phyloP scores from a whole-genome alignment of 208 protist genomes.

The Crithidia acanthocephali region DNA sequence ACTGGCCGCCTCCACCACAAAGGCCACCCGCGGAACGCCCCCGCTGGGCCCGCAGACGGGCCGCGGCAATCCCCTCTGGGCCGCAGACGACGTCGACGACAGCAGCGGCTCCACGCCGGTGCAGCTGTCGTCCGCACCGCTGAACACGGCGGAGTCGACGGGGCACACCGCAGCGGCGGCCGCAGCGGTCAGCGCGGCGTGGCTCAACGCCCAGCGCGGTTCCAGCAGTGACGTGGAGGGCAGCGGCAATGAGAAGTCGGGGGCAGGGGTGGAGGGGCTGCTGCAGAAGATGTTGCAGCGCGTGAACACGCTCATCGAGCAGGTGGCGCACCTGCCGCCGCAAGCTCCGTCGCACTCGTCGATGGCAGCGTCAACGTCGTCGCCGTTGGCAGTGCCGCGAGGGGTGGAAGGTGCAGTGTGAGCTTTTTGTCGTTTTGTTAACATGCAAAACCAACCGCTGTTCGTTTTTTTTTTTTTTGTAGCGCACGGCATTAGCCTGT shows the following conservation, averaged over 20 bases:
- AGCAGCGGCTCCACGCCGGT: background rate
- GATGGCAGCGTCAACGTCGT: background rate
- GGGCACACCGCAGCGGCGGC: background rate
- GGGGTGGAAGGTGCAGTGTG: conserved; percentile 3
- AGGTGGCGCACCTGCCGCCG: conserved; percentile 17
- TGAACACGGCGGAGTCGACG: background rate
- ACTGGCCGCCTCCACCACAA: background rate
- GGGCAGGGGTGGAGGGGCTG: conserved; percentile 21
- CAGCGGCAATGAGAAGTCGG: background rate
- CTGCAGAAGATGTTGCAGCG: conserved; percentile 28
- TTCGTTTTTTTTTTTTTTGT: background rate
- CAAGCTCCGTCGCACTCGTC: background rate
- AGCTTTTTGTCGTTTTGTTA: background rate
- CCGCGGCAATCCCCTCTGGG: conserved; percentile 24
- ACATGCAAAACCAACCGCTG: background rate
- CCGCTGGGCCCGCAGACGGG: conserved; percentile 14
- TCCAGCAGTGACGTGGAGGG: background rate
- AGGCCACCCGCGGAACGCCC: background rate
- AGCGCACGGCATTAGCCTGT: no score
- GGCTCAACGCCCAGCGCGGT: background rate
- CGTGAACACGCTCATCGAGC: conserved; percentile 24
- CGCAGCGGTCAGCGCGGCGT: background rate
- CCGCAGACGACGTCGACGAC: conserved; percentile 3
- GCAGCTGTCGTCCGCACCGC: background rate
- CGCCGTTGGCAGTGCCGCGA: background rate